Conservation (phyloP, 1,139 yeast species). For the Suhomyces bolitotheri region DNA sequence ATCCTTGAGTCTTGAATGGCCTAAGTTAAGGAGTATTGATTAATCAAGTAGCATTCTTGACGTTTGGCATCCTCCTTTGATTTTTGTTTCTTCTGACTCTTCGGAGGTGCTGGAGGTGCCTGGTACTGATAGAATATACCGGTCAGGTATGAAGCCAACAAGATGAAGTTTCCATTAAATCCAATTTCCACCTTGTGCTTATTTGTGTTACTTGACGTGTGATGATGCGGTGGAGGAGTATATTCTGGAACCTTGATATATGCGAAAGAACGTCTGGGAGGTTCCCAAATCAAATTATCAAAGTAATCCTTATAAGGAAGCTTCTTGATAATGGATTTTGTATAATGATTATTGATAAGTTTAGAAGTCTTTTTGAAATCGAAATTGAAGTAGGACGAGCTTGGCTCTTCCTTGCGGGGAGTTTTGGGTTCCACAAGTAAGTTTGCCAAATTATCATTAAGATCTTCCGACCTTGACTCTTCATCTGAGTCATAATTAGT, state of each 20-base stretch:
- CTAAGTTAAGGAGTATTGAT: constrained; percentile 23
- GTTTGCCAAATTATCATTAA: constrained; percentile 47
- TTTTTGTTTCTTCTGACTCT: constrained; percentile 1
- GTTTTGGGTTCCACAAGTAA: constrained; percentile 34
- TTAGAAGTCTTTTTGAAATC: constrained; percentile 20
- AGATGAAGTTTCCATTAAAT: constrained; percentile 33
- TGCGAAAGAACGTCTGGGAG: constrained; percentile 48
- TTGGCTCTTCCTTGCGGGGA: constrained; percentile 13
- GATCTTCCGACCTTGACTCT: constrained; percentile 31
- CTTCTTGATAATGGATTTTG: constrained; percentile 40
- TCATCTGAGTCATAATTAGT: constrained; percentile 10
- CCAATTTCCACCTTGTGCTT: constrained; percentile 38
- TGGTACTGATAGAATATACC: constrained; percentile 45
- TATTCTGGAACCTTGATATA: constrained; percentile 41
- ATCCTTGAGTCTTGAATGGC: no score
- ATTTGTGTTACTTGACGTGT: constrained; percentile 8
- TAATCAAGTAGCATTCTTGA: constrained; percentile 33
- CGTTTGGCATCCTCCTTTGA: constrained; percentile 24
- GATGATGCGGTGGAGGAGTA: constrained; percentile 19
- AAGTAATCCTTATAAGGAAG: constrained; percentile 46
- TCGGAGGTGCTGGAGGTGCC: constrained; percentile 23
- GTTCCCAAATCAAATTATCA: constrained; percentile 47
- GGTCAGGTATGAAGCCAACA: constrained; percentile 42
- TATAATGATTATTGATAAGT: constrained; percentile 37
- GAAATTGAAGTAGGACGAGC: constrained; percentile 21